Base-by-base conservation (phyloP, 2,329 filamentous ascomycete genomes). In the Huntiella moniliformis region DNA sequence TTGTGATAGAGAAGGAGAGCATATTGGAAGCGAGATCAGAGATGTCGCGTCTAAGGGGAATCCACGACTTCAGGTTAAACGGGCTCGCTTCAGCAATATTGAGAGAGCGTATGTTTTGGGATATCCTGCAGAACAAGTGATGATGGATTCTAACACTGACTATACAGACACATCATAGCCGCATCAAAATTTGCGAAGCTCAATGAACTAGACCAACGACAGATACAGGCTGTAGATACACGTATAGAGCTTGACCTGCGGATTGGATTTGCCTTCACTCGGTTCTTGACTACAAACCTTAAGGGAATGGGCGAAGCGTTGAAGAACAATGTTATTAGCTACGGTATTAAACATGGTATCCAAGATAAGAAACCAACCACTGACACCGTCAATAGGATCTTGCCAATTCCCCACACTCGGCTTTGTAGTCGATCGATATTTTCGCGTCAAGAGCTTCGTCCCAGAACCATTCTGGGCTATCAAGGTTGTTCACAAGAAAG, bases 371-470 rank as follows among this genome's bases (percentile, higher is more conserved):
- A 11, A 8, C 22, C 13, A 35, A 5, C 28, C 5, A 38, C 17
- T 45, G n/a, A 45, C 17, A 45, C 32, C 12, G 38, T 13, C 6
- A 11, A 4, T 12, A 83, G 83, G 74, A 11, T 94, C 87, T 3
- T 98, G 91, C 53, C 91, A 98, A 59, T 98, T 98, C 56, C 91
- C 91, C 1, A 96, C 91, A 0, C 68, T 98, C 4, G 91, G 91
- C 0, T 98, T 98, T 53, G 88, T 98, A 1, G 91, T 98, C 5
- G 91, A 98, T 60, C 77, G 88, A 41, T 98, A 96, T 60, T 84
- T 94, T 55, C 78, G 83, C 43, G 91, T 98, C 44, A 79, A 84
- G 52, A 94, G 93, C 54, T 98, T 98, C 60, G 77, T 91, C 1
- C 82, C 88, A 0, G 91, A 98, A 57, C 67, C 74, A 0, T 98